A percentile compares a stretch with the other conserved stretches of the same genome.
These are phyloP conservation scores for Podospora fimiseda DNA, from an alignment of 495 filamentous ascomycete species.

Conservation along the genomic window DNA sequence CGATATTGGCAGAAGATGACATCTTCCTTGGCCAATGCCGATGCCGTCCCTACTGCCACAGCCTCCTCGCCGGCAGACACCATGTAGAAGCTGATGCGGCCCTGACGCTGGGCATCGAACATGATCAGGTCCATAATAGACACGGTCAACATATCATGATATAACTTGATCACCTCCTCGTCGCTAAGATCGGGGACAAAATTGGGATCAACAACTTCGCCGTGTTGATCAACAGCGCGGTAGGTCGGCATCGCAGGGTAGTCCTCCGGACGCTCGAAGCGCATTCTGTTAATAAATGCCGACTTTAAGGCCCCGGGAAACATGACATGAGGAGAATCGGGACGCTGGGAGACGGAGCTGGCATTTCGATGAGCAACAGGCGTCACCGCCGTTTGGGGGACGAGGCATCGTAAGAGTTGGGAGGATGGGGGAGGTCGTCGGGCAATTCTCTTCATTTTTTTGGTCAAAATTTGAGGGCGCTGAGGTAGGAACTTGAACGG, in stretches of 20 bases:
- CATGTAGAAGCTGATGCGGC: constrained; percentile 94
- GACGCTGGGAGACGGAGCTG: constrained; percentile 53
- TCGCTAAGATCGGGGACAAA: constrained; percentile 58
- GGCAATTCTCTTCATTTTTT: constrained; percentile 19
- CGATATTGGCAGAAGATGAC: constrained; percentile 94
- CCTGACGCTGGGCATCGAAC: constrained; percentile 79
- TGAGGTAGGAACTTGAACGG: background rate
- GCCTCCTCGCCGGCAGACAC: constrained; percentile 95
- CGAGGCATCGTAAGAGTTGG: background rate
- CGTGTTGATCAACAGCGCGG: constrained; percentile 78
- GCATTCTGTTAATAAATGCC: constrained; percentile 74
- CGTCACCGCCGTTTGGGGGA: background rate
- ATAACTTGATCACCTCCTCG: constrained; percentile 61
- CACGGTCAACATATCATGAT: constrained; percentile 59
- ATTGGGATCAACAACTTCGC: constrained; percentile 65
- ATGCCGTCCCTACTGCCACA: constrained; percentile 79
- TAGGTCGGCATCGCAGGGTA: constrained; percentile 75
- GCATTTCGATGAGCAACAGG: constrained; percentile 17
- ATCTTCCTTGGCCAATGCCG: constrained; percentile 73
- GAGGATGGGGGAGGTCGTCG: constrained; percentile 1
- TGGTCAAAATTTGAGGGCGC: too few relatives aligned
- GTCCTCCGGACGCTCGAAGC: constrained; percentile 64
- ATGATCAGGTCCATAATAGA: constrained; percentile 92
- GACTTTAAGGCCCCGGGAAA: constrained; percentile 96
- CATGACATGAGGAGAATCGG: constrained; percentile 64